Evolutionary conservation across 352 stramenopile species (phyloP), one percentile per base, ranked within the genome.

Genomic region (Phytopythium kandeliae): DNA sequence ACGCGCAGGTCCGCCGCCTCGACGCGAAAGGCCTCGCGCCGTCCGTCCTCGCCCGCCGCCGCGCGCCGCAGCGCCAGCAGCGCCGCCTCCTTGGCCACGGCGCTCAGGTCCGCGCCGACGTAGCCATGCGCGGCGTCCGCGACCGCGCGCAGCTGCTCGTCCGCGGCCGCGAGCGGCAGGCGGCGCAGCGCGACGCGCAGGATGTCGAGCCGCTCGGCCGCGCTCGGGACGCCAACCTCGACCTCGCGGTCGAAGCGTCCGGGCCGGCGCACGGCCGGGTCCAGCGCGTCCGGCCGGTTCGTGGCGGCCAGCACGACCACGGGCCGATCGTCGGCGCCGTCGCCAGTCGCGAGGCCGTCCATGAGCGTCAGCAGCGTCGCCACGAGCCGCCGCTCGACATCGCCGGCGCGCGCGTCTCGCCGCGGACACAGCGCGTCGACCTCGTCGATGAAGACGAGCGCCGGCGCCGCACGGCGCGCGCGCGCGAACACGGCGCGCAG

Each of bases 241-340:
- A 99, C 78, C 70, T 99, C 96, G 19, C 92, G 81, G 61, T 99
- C 96, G 54, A 99, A 98, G 24, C 97, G 83, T 10, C 97, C 97
- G 26, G 96, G 96, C 28, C 96, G 85, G 26, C 96, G 76, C 6
- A 99, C 75, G 2, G 95, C 93, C 13, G 92, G 80, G 46, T 99
- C 96, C 10, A 98, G 60, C 17, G 86, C 78, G 40, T 97, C 85
- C n/a, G 91, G 85, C 47, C 92, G 76, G 53, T 94, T 95, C 7
- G 84, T 96, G 28, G 83, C 80, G 11, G 65, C 85, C 19, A 92
- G 51, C 13, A 95, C 74, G 12, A 95, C 76, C 10, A 94, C 76
- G 51, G 72, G 85, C 16, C 60, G 69, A 38, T 65, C 67, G 31
- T 55, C 63, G 19, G 24, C 46, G 30, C 31, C 46, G 2, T 81